Base-by-base conservation (phyloP, 345 rosid species). In the Pugionium dolabratum region DNA sequence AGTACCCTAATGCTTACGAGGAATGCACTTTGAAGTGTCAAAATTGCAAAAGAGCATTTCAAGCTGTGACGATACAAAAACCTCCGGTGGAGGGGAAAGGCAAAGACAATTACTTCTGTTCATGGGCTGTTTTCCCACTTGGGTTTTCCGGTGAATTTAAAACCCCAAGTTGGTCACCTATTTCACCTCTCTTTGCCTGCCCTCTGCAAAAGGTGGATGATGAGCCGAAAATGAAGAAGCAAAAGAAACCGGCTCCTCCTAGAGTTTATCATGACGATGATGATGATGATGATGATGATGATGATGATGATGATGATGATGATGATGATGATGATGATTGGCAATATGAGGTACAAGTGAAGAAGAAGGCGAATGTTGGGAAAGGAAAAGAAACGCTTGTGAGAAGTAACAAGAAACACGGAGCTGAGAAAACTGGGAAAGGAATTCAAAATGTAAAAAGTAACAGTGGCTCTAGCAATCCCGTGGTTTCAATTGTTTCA, bases 51-150 rank as follows among this genome's bases (percentile, higher is more conserved):
- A 78, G 97, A 70, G 89, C 95, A 41, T 94, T 84, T 44, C 97
- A 94, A 44, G 99, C 88, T 1, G 92, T 77, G 59, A 69, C 35
- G 51, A 74, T 94, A 50, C 81, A 89, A 1, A 54, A 73, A 33
- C 78, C 92, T 40, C 96, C 97, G 9, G 88, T 91, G 0, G 58
- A 84, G 55, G 10, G 79, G 1, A 85, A 73, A 31, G 80, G 71
- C 28, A 79, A 86, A 58, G 86, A 84, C 53, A 47, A 58, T 37
- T 77, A 82, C 82, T 88, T 83, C 71, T 83, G 90, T 65, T 83
- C 87, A 66, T 94, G 95, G 96, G 96, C 86, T 1, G 86, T 74
- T 73, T 90, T 71, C 62, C 99, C 99, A 0, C 49, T 90, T 41
- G 99, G 97, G 48, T 80, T 60, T 73, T 44, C 47, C 28, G 79